Conservation (phyloP, 1,284 basidiomycete genomes). For the Ganoderma boninense region DNA sequence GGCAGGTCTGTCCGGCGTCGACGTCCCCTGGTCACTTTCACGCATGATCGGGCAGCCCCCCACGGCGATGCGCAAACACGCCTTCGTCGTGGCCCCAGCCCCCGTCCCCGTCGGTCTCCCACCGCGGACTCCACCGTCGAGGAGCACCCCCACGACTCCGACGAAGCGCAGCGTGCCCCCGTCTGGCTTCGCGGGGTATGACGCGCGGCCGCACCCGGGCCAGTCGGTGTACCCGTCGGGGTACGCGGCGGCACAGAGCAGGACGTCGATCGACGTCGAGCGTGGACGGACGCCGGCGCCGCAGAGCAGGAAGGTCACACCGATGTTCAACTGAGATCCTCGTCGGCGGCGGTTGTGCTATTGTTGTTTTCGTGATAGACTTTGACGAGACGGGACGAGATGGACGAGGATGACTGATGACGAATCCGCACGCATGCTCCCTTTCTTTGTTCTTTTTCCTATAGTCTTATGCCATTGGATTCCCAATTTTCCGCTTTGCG, state of each 20-base stretch:
- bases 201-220: conserved; percentile 12
- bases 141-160: conserved; percentile 29
- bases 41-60: conserved; percentile 78
- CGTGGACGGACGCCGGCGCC: conserved; percentile 12
- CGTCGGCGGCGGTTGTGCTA: too few species aligned
- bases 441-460: not conserved
- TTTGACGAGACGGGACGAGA: conserved; percentile 7
- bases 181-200: conserved; percentile 21
- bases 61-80: conserved; percentile 52
- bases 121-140: conserved; percentile 16
- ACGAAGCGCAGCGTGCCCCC: conserved; percentile 23
- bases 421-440: conserved; percentile 9
- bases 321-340: conserved; percentile 29
- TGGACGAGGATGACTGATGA: not conserved
- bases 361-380: not conserved
- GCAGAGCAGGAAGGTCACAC: conserved; percentile 31
- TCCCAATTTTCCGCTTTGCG: not conserved
- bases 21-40: conserved; percentile 79
- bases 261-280: conserved; percentile 12
- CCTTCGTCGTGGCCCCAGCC: not conserved
- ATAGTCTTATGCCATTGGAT: not conserved
- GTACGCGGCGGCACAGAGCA: not conserved
- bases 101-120: not conserved
- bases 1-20: conserved; percentile 68
- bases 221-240: conserved; percentile 17